Conservation (phyloP, 2,329 filamentous ascomycete species). For the Trichoderma sp. region DNA sequence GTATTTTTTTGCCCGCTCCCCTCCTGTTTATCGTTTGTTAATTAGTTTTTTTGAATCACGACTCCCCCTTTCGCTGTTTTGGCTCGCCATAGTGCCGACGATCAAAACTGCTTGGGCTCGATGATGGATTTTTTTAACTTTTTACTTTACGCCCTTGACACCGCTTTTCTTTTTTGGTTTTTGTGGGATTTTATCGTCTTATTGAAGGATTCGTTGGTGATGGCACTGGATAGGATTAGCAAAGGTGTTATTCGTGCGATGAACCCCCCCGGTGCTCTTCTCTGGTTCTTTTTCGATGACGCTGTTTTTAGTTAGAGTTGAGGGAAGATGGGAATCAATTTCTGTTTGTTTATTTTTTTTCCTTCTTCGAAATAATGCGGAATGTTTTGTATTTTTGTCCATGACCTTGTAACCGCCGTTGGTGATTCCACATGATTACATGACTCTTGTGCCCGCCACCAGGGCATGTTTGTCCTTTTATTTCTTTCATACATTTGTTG, state of each 20-base stretch:
- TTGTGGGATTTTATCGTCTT: neutral
- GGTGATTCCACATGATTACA: neutral
- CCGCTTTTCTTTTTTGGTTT: neutral
- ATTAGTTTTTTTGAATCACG: neutral
- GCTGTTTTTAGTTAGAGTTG: neutral
- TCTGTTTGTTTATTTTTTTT: neutral
- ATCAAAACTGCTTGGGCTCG: neutral
- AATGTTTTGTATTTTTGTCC: neutral
- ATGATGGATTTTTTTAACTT: too few species aligned
- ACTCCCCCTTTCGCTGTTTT: neutral
- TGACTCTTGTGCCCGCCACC: neutral
- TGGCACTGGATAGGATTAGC: constrained; percentile 10
- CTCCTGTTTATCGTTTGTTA: neutral
- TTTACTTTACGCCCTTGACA: neutral
- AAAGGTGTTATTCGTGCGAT: constrained; percentile 7
- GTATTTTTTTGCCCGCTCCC: neutral
- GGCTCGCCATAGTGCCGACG: neutral
- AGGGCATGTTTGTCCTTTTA: neutral
- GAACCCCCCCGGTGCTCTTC: neutral
- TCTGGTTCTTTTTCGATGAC: neutral
- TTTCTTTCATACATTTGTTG: neutral
- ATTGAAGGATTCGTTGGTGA: constrained; percentile 7
- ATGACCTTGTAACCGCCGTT: neutral
- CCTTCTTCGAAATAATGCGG: neutral
- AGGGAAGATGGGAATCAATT: neutral